Base-by-base conservation (phyloP, 2,329 filamentous ascomycete genomes). In the Aaosphaeria arxii region DNA sequence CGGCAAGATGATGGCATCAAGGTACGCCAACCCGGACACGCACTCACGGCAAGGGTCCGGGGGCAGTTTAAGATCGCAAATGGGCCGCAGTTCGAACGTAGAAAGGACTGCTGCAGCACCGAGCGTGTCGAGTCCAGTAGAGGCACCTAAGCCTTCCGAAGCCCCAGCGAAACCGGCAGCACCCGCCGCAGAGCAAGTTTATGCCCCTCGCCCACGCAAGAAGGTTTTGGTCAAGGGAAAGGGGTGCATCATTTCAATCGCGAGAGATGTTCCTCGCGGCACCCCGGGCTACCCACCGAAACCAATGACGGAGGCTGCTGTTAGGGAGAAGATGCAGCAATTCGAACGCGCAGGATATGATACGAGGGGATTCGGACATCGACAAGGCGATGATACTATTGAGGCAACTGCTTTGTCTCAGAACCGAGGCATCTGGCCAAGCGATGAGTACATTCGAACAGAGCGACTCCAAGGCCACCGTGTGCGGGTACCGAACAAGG, bases 271-370 rank as follows among this genome's bases (percentile, higher is more conserved):
- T 42, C 71, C 71, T 6, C 48, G 69, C 49, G 69, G 69, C n/a
- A 69, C 62, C 7, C 69, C 70, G 11, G 69, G 71, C 17, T 74
- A 71, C 43, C 63, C 72, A 6, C 67, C 69, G 24, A 70, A 63
- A 48, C 75, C 75, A 5, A 66, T 77, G 64, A 71, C 61, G 47
- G 51, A 77, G 33, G 69, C 76, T 13, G 82, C 86, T 44, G 80
- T 85, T 4, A 66, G 79, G 31, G 73, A 77, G 7, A 88, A 88
- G 74, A 73, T 89, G 54, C 75, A 75, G 43, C 79, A 79, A 4
- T 89, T 88, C 79, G 77, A 87, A 63, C 76, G 86, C 56, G 73
- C 85, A 33, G 88, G 88, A 7, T 91, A 89, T 63, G 78, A 83
- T 57, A 81, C 81, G 11, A 72, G 76, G 30, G 88, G 87, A 0